These are phyloP conservation scores for Hypocreales sp. DNA, from an alignment of 2,329 filamentous ascomycete genomes.

Conservation along the genomic window DNA sequence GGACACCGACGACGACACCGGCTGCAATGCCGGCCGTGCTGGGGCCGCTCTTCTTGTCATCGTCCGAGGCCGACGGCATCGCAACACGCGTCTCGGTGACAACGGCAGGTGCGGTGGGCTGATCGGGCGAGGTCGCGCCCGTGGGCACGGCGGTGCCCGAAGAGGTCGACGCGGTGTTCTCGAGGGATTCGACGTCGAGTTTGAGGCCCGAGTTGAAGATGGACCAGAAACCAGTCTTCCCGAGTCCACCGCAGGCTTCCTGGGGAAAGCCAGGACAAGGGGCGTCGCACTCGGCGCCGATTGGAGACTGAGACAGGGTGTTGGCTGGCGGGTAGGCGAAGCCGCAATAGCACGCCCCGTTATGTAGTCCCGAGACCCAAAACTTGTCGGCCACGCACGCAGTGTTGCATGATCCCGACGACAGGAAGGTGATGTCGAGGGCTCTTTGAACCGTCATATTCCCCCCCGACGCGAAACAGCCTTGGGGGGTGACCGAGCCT, in stretches of 20 bases:
- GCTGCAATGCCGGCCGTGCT: constrained; percentile 76
- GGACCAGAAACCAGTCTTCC: constrained; percentile 17
- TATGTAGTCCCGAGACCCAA: constrained; percentile 46
- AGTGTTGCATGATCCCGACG: constrained; percentile 24
- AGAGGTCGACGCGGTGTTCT: constrained; percentile 6
- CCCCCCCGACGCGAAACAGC: constrained; percentile 32
- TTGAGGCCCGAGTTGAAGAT: constrained; percentile 35
- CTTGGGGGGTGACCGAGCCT: constrained; percentile 27
- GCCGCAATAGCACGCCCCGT: constrained; percentile 60
- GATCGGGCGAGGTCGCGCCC: constrained; percentile 1
- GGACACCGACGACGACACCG: constrained; percentile 72
- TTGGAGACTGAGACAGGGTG: too few species aligned
- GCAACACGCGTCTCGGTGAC: too few species aligned
- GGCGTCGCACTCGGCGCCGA: constrained; percentile 48
- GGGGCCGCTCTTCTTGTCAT: constrained; percentile 23
- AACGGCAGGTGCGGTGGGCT: constrained; percentile 4
- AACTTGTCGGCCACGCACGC: constrained; percentile 26
- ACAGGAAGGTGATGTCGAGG: constrained; percentile 9
- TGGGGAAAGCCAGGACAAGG: constrained; percentile 46
- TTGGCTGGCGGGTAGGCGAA: constrained; percentile 44
- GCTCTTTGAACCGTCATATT: constrained; percentile 18
- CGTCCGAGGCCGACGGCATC: constrained; percentile 8
- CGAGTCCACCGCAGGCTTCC: constrained; percentile 41
- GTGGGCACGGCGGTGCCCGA: constrained; percentile 10
- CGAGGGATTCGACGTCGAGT: constrained; percentile 16